A percentile compares a stretch with the other conserved stretches of the same genome.
phyloP scores from a whole-genome alignment of 164 flowering plant species.

The Sedum album region DNA sequence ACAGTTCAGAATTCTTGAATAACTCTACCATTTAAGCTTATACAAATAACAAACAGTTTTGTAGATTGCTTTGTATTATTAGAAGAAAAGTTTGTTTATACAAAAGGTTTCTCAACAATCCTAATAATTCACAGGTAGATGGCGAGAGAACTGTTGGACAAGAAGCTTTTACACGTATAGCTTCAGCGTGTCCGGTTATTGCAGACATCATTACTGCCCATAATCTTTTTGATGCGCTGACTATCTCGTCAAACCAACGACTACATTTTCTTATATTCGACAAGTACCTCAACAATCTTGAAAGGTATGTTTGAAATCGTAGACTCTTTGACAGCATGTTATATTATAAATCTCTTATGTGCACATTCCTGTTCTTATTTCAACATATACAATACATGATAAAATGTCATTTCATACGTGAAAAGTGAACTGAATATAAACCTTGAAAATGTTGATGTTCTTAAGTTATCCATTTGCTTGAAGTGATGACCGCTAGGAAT shows the following conservation, averaged over 20 bases:
- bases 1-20: not conserved
- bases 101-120: not conserved
- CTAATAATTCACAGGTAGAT: slow-evolving; percentile 47
- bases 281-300: slow-evolving; percentile 76
- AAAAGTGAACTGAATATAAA: not conserved
- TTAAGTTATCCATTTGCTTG: not conserved
- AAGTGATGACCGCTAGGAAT: not conserved
- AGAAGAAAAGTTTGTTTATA: not conserved
- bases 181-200: slow-evolving; percentile 61
- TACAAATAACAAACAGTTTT: not conserved
- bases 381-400: not conserved
- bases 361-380: not conserved
- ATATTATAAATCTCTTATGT: not conserved
- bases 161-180: slow-evolving; percentile 84
- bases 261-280: slow-evolving; percentile 77
- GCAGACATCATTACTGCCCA: slow-evolving; percentile 69
- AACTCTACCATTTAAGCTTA: not conserved
- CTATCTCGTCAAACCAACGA: slow-evolving; percentile 48
- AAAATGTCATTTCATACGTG: not conserved
- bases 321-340: slow-evolving; percentile 7
- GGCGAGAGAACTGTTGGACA: slow-evolving; percentile 69
- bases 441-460: not conserved
- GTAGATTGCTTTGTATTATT: not conserved
- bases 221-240: slow-evolving; percentile 77
- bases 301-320: slow-evolving; percentile 47